Percentiles rank a stretch among this genome's conserved stretches.
phyloP scores from a whole-genome alignment of 768 basidiomycete genomes.

The Naganishia vaughanmartiniae region DNA sequence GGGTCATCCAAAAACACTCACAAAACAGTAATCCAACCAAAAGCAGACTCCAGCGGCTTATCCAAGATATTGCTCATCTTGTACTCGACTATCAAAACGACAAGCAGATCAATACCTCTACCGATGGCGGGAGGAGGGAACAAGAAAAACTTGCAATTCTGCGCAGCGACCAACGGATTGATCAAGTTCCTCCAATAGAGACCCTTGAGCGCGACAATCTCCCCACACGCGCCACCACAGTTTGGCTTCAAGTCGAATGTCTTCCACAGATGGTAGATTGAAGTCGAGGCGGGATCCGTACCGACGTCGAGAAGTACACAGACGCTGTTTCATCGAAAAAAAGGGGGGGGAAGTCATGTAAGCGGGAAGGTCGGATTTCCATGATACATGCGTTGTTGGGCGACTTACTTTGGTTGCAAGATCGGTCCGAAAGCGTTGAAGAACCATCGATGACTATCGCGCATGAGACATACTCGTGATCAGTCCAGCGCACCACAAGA shows the following conservation, averaged over 20 bases:
- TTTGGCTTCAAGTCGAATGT: slow-evolving; percentile 68
- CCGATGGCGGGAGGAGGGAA: neutral
- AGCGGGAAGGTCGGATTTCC: neutral
- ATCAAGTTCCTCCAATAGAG: slow-evolving; percentile 75
- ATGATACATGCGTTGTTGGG: neutral
- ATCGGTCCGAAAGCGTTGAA: slow-evolving; percentile 57
- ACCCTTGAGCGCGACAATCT: slow-evolving; percentile 89
- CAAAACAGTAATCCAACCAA: slow-evolving; percentile 78
- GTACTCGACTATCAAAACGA: slow-evolving; percentile 33
- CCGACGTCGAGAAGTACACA: slow-evolving; percentile 95
- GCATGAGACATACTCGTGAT: neutral
- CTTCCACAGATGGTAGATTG: slow-evolving; percentile 94
- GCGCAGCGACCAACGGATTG: slow-evolving; percentile 85
- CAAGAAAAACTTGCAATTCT: slow-evolving; percentile 83
- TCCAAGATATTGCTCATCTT: slow-evolving; percentile 76
- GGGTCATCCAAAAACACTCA: slow-evolving; percentile 35
- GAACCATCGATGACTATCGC: slow-evolving; percentile 71
- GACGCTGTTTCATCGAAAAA: slow-evolving; percentile 63
- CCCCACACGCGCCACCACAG: slow-evolving; percentile 95
- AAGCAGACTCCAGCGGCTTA: slow-evolving; percentile 65
- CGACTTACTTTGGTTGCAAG: slow-evolving; percentile 45
- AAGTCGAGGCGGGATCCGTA: slow-evolving; percentile 80
- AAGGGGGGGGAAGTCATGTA: neutral
- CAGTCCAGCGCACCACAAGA: too few species aligned
- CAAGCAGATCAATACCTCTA: neutral